These are phyloP conservation scores for Ustilago crameri DNA, from an alignment of 1,284 basidiomycete species.

Conservation along the genomic window DNA sequence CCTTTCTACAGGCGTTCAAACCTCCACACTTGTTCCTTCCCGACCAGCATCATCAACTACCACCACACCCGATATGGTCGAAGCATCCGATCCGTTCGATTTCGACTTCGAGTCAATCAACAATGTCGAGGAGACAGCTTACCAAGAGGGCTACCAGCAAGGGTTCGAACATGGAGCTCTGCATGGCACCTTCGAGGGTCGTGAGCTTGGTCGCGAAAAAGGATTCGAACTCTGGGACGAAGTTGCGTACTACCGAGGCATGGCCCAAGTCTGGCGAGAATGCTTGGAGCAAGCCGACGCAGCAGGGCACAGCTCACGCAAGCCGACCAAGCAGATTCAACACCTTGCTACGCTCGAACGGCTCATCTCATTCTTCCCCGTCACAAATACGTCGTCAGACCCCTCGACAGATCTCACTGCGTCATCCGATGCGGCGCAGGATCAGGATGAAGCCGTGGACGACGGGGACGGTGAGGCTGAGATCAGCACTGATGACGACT, in stretches of 20 bases:
- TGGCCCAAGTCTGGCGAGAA: slow-evolving; percentile 76
- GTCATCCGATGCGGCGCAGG: slow-evolving; percentile 5
- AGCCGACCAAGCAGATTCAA: slow-evolving; percentile 71
- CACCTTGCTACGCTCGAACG: slow-evolving; percentile 76
- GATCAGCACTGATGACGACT: slow-evolving; percentile 23
- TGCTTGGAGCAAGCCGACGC: slow-evolving; percentile 32
- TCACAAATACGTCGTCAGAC: slow-evolving; percentile 66
- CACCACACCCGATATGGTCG: slow-evolving; percentile 12
- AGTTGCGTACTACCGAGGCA: slow-evolving; percentile 89
- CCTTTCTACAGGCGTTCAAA: background rate
- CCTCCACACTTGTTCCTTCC: slow-evolving; percentile 28
- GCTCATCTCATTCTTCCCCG: slow-evolving; percentile 81
- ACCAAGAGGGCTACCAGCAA: slow-evolving; percentile 78
- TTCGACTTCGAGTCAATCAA: slow-evolving; percentile 55
- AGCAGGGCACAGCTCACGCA: slow-evolving; percentile 40
- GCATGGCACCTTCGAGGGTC: slow-evolving; percentile 90
- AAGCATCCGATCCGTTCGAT: slow-evolving; percentile 13
- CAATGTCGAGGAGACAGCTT: slow-evolving; percentile 73
- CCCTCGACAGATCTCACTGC: slow-evolving; percentile 49
- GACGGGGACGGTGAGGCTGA: slow-evolving; percentile 19
- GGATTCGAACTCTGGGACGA: slow-evolving; percentile 98
- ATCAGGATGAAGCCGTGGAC: slow-evolving; percentile 65
- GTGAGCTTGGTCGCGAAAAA: slow-evolving; percentile 88
- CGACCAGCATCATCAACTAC: slow-evolving; percentile 37
- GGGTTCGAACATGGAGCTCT: slow-evolving; percentile 85